Percentiles rank a stretch among this genome's conserved stretches.
Conservation (phyloP, 2,329 filamentous ascomycete genomes). For the Fusarium decemcellulare region DNA sequence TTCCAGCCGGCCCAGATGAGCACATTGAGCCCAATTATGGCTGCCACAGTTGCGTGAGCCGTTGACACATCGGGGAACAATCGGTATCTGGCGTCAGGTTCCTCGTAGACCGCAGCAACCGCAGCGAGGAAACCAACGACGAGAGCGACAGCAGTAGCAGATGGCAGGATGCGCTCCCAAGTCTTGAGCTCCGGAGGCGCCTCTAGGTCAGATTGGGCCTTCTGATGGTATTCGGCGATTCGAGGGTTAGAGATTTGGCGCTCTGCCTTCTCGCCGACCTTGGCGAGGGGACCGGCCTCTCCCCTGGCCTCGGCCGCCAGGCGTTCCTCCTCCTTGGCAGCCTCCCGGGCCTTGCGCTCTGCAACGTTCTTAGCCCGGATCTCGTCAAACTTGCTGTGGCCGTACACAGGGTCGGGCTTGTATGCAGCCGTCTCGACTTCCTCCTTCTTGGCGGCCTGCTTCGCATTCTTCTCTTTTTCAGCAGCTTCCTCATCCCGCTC, state of each 20-base stretch:
- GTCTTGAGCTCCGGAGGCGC: conserved; percentile 64
- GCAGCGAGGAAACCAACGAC: conserved; percentile 60
- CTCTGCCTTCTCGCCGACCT: conserved; percentile 54
- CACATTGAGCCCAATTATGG: conserved; percentile 73
- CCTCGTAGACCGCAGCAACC: conserved; percentile 66
- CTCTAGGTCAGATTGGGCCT: conserved; percentile 65
- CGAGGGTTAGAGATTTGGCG: conserved; percentile 56
- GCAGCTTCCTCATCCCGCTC: conserved; percentile 56
- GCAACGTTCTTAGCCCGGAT: conserved; percentile 69
- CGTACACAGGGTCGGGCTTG: conserved; percentile 67
- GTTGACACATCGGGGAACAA: conserved; percentile 74
- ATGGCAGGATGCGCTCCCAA: conserved; percentile 70
- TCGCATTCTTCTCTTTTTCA: conserved; percentile 38
- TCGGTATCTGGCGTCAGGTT: conserved; percentile 65
- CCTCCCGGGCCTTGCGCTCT: conserved; percentile 63
- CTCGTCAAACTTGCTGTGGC: conserved; percentile 68
- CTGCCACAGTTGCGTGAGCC: conserved; percentile 74
- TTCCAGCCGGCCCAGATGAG: conserved; percentile 72
- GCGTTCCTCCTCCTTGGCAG: conserved; percentile 58
- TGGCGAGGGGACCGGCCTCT: conserved; percentile 59
- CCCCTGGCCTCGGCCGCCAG: conserved; percentile 59
- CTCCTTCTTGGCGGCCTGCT: conserved; percentile 39
- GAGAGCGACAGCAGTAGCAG: conserved; percentile 62
- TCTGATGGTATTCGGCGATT: conserved; percentile 57
- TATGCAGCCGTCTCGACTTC: conserved; percentile 43